phyloP scores from a whole-genome alignment of 345 rosid genomes.

The rapeseed (Brassica napus) region Da-Ae NC_063434.1:5944001-5944500 shows the following conservation, averaged over 20 bases:
- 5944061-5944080: neutral
- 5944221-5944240: conserved; percentile 15
- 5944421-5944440: conserved; percentile 30
- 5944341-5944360: conserved; percentile 41
- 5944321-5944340: conserved; percentile 40
- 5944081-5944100: conserved; percentile 17
- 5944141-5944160: conserved; percentile 29
- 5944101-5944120: conserved; percentile 27
- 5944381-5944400: conserved; percentile 48
- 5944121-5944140: conserved; percentile 13
- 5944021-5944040: neutral
- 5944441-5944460: conserved; percentile 39
- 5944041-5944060: neutral
- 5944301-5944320: conserved; percentile 15
- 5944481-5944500: neutral
- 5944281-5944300: neutral
- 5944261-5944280: neutral
- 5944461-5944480: conserved; percentile 28
- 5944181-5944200: conserved; percentile 21
- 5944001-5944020: neutral
- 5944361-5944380: conserved; percentile 36
- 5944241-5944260: conserved; percentile 17
- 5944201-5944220: neutral
- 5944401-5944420: conserved; percentile 20
- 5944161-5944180: conserved; percentile 17